Percentiles rank a stretch among this genome's conserved stretches.
Conservation (phyloP, 2,329 filamentous ascomycete species). For the Mycocentrospora acerina region DNA sequence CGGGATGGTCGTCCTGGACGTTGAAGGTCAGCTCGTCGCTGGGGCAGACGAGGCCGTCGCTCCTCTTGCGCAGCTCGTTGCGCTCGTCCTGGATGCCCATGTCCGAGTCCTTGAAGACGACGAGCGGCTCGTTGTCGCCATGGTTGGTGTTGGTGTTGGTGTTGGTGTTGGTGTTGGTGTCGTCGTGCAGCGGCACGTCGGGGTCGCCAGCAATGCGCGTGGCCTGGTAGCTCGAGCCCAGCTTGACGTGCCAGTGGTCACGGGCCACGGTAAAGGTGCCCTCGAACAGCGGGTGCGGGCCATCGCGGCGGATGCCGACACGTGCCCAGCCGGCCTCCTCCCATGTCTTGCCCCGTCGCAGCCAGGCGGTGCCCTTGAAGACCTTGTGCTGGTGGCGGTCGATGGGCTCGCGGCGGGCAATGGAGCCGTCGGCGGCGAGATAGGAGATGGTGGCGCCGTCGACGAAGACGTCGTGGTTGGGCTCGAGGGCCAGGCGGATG, state of each 20-base stretch:
- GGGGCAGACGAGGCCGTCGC: slow-evolving; percentile 57
- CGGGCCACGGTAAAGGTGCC: slow-evolving; percentile 81
- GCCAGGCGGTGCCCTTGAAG: slow-evolving; percentile 77
- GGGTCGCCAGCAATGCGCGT: slow-evolving; percentile 73
- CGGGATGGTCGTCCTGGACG: slow-evolving; percentile 67
- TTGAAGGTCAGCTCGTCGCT: slow-evolving; percentile 83
- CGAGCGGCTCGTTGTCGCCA: slow-evolving; percentile 72
- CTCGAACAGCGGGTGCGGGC: slow-evolving; percentile 78
- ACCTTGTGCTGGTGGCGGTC: slow-evolving; percentile 75
- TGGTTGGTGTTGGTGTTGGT: slow-evolving; percentile 67
- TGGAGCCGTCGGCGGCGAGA: slow-evolving; percentile 68
- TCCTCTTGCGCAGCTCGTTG: slow-evolving; percentile 64
- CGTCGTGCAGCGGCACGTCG: slow-evolving; percentile 55
- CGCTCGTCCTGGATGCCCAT: slow-evolving; percentile 55
- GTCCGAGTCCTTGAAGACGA: slow-evolving; percentile 91
- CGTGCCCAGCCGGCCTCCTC: slow-evolving; percentile 83
- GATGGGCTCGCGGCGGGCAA: slow-evolving; percentile 68
- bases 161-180: slow-evolving; percentile 65
- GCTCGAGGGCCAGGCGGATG: slow-evolving; percentile 78
- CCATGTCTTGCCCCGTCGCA: slow-evolving; percentile 78
- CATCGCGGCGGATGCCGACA: slow-evolving; percentile 76
- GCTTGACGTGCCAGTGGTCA: slow-evolving; percentile 84
- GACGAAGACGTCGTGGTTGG: slow-evolving; percentile 86
- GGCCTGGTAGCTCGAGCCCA: slow-evolving; percentile 69
- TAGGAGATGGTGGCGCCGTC: slow-evolving; percentile 74